These are phyloP conservation scores for Fusarium illudens DNA, from an alignment of 2,329 filamentous ascomycete species.

Conservation along the genomic window DNA sequence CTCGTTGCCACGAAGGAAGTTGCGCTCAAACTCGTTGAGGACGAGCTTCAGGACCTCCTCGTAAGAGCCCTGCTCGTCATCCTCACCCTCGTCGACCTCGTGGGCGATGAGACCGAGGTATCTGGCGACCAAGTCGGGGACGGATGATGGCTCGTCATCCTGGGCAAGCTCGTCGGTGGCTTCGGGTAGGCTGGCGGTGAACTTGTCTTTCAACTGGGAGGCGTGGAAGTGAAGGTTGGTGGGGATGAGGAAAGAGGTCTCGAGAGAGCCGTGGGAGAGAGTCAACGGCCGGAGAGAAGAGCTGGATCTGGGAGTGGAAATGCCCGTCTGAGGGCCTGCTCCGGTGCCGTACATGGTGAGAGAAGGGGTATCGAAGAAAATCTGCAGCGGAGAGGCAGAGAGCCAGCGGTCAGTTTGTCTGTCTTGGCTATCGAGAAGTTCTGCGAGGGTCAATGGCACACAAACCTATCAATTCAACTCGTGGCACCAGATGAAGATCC, in stretches of 20 bases:
- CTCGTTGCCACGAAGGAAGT: constrained; percentile 94
- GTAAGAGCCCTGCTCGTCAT: constrained; percentile 86
- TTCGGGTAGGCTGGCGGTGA: constrained; percentile 82
- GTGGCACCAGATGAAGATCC: constrained; percentile 33
- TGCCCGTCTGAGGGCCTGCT: constrained; percentile 90
- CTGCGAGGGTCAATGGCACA: constrained; percentile 14
- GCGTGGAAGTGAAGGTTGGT: constrained; percentile 97
- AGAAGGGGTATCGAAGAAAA: constrained; percentile 55
- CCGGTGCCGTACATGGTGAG: constrained; percentile 84
- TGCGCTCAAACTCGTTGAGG: constrained; percentile 95
- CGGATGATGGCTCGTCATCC: constrained; percentile 98
- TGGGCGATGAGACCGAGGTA: constrained; percentile 91
- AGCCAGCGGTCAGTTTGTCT: constrained; percentile 26
- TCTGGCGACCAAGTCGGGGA: constrained; percentile 88
- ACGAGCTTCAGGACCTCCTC: constrained; percentile 92
- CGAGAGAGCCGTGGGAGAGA: constrained; percentile 91
- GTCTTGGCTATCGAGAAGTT: not conserved
- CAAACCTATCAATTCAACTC: constrained; percentile 47
- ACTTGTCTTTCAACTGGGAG: constrained; percentile 90
- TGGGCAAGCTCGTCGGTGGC: constrained; percentile 97
- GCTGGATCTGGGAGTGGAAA: constrained; percentile 94
- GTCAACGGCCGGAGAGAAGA: constrained; percentile 91
- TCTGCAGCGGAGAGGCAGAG: constrained; percentile 28
- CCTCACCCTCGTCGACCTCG: constrained; percentile 92
- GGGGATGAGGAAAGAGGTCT: constrained; percentile 94